Conservation (phyloP, 495 filamentous ascomycete genomes). For the Thozetella sp. region DNA sequence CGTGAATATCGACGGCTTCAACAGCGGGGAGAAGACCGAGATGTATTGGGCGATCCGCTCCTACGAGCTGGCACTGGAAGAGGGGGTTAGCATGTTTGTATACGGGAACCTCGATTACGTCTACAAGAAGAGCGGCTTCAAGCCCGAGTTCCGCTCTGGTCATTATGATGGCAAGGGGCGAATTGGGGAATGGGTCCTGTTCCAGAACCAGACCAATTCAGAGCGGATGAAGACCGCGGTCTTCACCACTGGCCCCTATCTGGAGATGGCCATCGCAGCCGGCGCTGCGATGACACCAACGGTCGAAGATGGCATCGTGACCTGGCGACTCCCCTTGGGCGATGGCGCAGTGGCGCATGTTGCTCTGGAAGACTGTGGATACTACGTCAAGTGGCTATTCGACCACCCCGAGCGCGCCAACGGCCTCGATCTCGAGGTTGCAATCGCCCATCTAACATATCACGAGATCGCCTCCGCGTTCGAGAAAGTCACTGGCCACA, state of each 20-base stretch:
- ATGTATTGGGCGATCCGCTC: slow-evolving; percentile 55
- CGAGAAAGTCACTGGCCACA: slow-evolving; percentile 51
- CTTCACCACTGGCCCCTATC: slow-evolving; percentile 56
- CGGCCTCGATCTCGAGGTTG: slow-evolving; percentile 53
- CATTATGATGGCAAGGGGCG: slow-evolving; percentile 60
- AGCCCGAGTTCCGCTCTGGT: slow-evolving; percentile 44
- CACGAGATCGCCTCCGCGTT: slow-evolving; percentile 51
- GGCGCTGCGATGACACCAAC: slow-evolving; percentile 34
- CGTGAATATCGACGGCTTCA: slow-evolving; percentile 58
- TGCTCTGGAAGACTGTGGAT: slow-evolving; percentile 52
- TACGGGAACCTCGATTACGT: slow-evolving; percentile 50
- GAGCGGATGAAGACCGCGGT: slow-evolving; percentile 47
- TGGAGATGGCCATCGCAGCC: slow-evolving; percentile 46
- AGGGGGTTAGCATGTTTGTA: slow-evolving; percentile 54
- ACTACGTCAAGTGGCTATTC: slow-evolving; percentile 59
- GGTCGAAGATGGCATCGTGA: slow-evolving; percentile 39
- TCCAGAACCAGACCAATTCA: slow-evolving; percentile 33
- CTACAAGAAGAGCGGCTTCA: slow-evolving; percentile 44
- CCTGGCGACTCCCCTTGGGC: slow-evolving; percentile 45
- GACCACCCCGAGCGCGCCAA: slow-evolving; percentile 47
- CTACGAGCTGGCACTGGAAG: slow-evolving; percentile 54
- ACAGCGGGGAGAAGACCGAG: slow-evolving; percentile 53
- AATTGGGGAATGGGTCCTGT: slow-evolving; percentile 50
- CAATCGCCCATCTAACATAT: slow-evolving; percentile 47
- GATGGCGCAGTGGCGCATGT: slow-evolving; percentile 47